Evolutionary conservation across 2,329 filamentous ascomycete species (phyloP), one percentile per base, ranked within the genome.

Genomic region (Aspergillus texensis): DNA sequence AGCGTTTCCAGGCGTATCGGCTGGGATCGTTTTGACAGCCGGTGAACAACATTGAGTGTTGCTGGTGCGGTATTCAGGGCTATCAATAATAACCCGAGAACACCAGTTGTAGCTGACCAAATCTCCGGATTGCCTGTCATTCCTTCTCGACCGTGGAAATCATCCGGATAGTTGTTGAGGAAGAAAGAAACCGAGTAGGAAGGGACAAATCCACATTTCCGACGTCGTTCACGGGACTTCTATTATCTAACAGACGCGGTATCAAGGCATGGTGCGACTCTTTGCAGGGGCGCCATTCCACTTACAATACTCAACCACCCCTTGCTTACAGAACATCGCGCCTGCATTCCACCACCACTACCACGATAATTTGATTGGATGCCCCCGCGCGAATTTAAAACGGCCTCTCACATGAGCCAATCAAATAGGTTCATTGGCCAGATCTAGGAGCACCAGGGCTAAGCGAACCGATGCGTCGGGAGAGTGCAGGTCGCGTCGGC

Each of bases 41-140:
- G 68, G 39, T 59, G 48, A 30, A 55, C 41, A 45, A 74, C 66
- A 48, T 70, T 72, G 19, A 64, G 59, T 8, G 72, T 46, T 2
- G 75, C 68, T n/a, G 75, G 72, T 12, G 71, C 65, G n/a, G 65
- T 74, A 48, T 66, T 67, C 6, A 71, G 19, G n/a, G 61, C 57
- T 4, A 69, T 68, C 16, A 75, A 60, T 16, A 68, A 58, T 41
- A 77, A 57, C 48, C 70, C 74, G 43, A 77, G 41, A 16, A 68
- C 60, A 26, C 70, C 69, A 14, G 68, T 67, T 21, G 62, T 60
- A 34, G 69, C 55, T n/a, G 71, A 68, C 46, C 62, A 62, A 34
- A 67, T 65, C 46, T 72, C 67, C 10, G 57, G 41, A 57, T 62
- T 68, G 48, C 58, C 62, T 58, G 58, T 36, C 74, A 76, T 76